Evolutionary conservation across 2,329 filamentous ascomycete species (phyloP), one percentile per base, ranked within the genome.

Genomic region (Fusarium brevicatenulatum): DNA sequence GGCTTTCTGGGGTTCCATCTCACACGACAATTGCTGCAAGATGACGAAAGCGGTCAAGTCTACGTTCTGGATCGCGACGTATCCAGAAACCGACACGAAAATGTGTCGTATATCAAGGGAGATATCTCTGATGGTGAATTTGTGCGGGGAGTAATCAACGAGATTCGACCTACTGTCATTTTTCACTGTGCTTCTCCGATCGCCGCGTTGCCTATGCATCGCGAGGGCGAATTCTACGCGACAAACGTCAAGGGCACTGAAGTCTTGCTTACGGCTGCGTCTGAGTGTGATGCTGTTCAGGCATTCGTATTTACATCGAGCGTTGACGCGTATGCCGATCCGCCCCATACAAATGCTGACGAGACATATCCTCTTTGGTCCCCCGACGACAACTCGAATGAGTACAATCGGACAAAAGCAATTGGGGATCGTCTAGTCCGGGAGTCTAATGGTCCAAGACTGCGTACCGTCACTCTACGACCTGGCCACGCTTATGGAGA

Each of bases 401-500:
- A 76, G 47, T 80, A 79, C 46, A 77, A 73, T 23, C 74, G 75
- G 15, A 81, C 80, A 25, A 83, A 83, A 64, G 78, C 79, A 2
- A 71, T 77, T 3, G 82, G 78, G 0, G 80, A 83, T 52, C 13
- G 59, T 0, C 47, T 79, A 5, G 81, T 82, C 4, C 76, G 74
- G 3, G 68, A 66, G 4, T 77, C 80, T 16, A 82, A 82, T 58
- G n/a, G 71, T 1, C 46, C 69, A 0, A 58, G 44, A 6, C 67
- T 83, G 7, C 68, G 71, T 11, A 81, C 81, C 1, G 71, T 68
- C 2, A 55, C 55, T 3, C 46, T 84, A 4, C 75, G 80, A 0
- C 72, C 80, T 0, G 78, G 76, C 1, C 75, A 78, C 63, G 76
- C 80, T 1, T 83, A 83, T 58, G 82, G 82, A 21, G 79, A 81